These are phyloP conservation scores for Ophiostoma populinum DNA, from an alignment of 2,329 filamentous ascomycete species.

Conservation along the genomic window DNA sequence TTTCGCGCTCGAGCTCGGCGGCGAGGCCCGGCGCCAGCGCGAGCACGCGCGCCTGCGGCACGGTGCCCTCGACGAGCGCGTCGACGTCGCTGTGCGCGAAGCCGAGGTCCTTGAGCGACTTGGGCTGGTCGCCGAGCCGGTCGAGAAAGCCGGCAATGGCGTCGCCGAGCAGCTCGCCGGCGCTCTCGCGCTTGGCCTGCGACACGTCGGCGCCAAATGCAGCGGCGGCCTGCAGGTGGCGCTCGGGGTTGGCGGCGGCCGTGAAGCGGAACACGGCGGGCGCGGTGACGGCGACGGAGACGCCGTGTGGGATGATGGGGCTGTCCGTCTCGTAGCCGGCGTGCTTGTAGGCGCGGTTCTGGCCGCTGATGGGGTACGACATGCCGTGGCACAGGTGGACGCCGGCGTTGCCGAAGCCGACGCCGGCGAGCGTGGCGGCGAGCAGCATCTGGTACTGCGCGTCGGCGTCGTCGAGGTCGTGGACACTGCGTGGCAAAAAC, in stretches of 20 bases:
- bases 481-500: slow-evolving; percentile 77
- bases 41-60: slow-evolving; percentile 78
- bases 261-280: slow-evolving; percentile 35
- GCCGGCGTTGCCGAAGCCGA: slow-evolving; percentile 94
- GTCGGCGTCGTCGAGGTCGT: slow-evolving; percentile 77
- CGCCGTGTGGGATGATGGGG: slow-evolving; percentile 86
- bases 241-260: slow-evolving; percentile 59
- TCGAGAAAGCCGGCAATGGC: slow-evolving; percentile 68
- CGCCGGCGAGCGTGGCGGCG: slow-evolving; percentile 79
- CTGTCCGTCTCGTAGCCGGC: slow-evolving; percentile 61
- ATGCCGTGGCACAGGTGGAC: slow-evolving; percentile 75
- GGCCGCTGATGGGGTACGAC: slow-evolving; percentile 92
- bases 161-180: slow-evolving; percentile 74
- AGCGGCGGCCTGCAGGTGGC: slow-evolving; percentile 50
- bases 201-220: slow-evolving; percentile 47
- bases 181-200: slow-evolving; percentile 74
- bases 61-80: slow-evolving; percentile 76
- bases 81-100: slow-evolving; percentile 65
- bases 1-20: slow-evolving; percentile 50
- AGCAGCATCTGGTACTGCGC: slow-evolving; percentile 93
- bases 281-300: slow-evolving; percentile 48
- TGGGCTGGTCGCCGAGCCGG: slow-evolving; percentile 75
- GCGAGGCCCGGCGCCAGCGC: slow-evolving; percentile 77
- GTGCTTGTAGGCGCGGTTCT: slow-evolving; percentile 80
- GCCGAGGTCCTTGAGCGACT: slow-evolving; percentile 67